phyloP scores from a whole-genome alignment of 306 rosid species.

The Quercus variabilis region DNA sequence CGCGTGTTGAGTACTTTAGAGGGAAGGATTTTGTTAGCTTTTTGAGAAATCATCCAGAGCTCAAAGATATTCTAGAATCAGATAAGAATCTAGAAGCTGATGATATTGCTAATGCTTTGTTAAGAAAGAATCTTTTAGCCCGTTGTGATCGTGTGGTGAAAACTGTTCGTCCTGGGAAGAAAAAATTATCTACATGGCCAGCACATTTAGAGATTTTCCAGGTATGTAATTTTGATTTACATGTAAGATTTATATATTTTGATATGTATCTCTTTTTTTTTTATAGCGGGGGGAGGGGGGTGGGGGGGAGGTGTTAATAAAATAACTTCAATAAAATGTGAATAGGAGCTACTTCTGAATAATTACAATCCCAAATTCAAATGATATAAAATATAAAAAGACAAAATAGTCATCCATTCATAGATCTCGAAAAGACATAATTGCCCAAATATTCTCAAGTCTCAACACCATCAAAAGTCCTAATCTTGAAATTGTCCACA shows the following conservation, averaged over 20 bases:
- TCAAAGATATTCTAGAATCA: slow-evolving; percentile 74
- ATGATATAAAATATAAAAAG: no score
- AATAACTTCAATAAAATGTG: no score
- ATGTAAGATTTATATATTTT: not conserved
- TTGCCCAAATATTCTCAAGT: no score
- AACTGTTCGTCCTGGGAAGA: slow-evolving; percentile 97
- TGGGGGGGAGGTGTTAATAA: no score
- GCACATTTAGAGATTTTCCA: slow-evolving; percentile 92
- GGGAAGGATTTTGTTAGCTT: slow-evolving; percentile 89
- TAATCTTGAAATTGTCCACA: no score
- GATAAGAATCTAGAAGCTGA: slow-evolving; percentile 74
- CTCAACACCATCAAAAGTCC: no score
- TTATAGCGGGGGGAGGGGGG: no score
- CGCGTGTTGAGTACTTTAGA: slow-evolving; percentile 90
- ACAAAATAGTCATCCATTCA: no score
- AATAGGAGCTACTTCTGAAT: no score
- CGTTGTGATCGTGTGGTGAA: slow-evolving; percentile 97
- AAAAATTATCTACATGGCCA: slow-evolving; percentile 94
- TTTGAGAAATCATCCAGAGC: slow-evolving; percentile 75
- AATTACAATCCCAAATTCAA: no score
- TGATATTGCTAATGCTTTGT: slow-evolving; percentile 67
- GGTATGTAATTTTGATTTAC: slow-evolving; percentile 34
- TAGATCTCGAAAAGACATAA: no score
- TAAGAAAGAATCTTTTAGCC: slow-evolving; percentile 74
- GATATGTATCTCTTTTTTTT: not conserved